Base-by-base conservation (phyloP, 108 stramenopile species). In the Conticribra weissflogii region DNA sequence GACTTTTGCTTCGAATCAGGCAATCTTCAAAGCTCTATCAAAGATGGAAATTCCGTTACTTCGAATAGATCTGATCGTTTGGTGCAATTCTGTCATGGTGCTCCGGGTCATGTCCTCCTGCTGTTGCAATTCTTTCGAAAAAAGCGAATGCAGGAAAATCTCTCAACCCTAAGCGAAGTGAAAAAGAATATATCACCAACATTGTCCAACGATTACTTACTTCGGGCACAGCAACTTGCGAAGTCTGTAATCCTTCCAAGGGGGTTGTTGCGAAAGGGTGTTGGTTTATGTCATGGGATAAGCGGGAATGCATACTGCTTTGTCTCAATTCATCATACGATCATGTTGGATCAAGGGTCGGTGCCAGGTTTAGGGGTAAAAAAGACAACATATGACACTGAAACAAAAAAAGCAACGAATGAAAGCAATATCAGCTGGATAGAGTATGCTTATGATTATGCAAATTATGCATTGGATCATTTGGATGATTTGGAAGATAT, bases 51-150 rank as follows among this genome's bases (percentile, higher is more conserved):
- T 41, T 9, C 36, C 8, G 36, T 5, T 9, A 41, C 5, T 41
- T 9, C 12, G 36, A 68, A 48, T 24, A 47, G 36, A 52, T 60
- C 53, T 14, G 83, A 73, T 66, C 58, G 64, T 16, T 66, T 85
- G 24, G 84, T 86, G 16, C 83, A 86, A 56, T 86, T 84, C 84
- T 80, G 80, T 33, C 88, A 89, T 57, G 88, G 86, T 9, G 79
- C 80, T 2, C 64, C 78, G 9, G 85, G 83, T 28, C 63, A 79
- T 21, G 60, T 83, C 19, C 62, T 83, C 27, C 60, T 85, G 45
- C 68, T 85, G 24, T 32, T 76, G 0, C 60, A 73, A 46, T 79
- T 84, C 12, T 41, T 41, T 12, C 36, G 36, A 12, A 29, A 67
- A n/a, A 79, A 81, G 51, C 75, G 85, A 15, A 83, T 78, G 63